Evolutionary conservation across 306 rosid genomes (phyloP), one percentile per base, ranked within the genome.

Genomic region (Cucurbita ficifolia): DNA sequence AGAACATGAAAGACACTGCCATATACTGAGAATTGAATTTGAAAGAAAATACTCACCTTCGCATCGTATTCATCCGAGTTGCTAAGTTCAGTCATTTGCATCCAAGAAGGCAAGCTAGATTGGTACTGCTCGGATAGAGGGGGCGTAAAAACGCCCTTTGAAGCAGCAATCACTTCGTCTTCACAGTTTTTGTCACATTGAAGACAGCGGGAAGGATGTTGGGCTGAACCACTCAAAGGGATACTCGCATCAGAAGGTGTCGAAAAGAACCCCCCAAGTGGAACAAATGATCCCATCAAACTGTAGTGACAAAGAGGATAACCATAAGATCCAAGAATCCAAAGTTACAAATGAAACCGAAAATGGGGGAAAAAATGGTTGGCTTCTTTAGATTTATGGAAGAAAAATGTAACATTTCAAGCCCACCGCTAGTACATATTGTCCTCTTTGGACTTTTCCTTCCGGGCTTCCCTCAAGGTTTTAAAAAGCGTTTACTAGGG

Each of bases 211-310:
- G 91, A 80, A 78, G 67, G 62, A 70, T 86, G 81, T 70, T 71
- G 85, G 72, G 65, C 73, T 10, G 98, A 76, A 53, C 85, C 72
- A 76, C 74, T 80, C 56, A 77, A 71, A 16, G 89, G 83, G 78
- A 82, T 73, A 82, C 79, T 88, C 24, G 83, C 59, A 77, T 91
- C 97, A 75, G 96, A 79, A 68, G 90, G 92, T n/a, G 97, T 82
- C 43, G 96, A 76, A 72, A 95, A 95, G 86, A 95, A 91, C 63
- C 99, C 99, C 42, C 96, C 97, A 61, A 95, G 83, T 29, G 99
- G 99, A 68, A 95, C 91, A 82, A 95, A 95, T 48, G 99, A 89
- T 61, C 90, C 92, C 97, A 91, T 88, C 77, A 95, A 87, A 87
- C 99, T 95, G 99, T 53, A 72, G 76, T 14, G 29, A 68, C 39